Conservation (phyloP, 805 yeast species). For the Candida nitratophila region DNA sequence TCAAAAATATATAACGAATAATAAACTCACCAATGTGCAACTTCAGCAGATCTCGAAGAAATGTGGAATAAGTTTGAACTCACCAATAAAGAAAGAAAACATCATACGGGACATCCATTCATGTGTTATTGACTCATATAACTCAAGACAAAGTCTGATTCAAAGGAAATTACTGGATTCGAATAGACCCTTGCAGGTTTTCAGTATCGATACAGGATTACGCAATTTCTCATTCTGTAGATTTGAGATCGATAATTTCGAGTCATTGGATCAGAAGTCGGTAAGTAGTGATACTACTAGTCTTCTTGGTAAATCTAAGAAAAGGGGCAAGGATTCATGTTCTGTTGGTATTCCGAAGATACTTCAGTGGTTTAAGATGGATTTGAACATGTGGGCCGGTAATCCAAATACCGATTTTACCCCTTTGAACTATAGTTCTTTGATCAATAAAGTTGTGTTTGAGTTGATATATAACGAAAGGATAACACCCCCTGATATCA, state of each 20-base stretch:
- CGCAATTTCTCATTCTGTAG: constrained; percentile 26
- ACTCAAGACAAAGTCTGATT: neutral
- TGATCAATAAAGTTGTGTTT: constrained; percentile 14
- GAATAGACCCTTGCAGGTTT: constrained; percentile 1
- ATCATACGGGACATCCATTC: constrained; percentile 1
- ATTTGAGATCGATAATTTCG: constrained; percentile 2
- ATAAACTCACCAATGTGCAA: constrained; percentile 5
- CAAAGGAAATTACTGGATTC: neutral
- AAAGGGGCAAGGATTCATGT: neutral
- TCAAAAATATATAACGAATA: neutral
- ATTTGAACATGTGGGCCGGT: constrained; percentile 18
- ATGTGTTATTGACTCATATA: neutral
- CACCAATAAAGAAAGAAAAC: constrained; percentile 7
- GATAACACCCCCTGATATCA: constrained; percentile 27
- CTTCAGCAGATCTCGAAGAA: constrained; percentile 8
- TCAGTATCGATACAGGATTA: constrained; percentile 28
- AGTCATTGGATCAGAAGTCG: too few relatives aligned
- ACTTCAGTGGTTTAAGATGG: constrained; percentile 26
- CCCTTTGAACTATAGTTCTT: constrained; percentile 20
- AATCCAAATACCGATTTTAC: constrained; percentile 13
- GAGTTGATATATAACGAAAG: constrained; percentile 9
- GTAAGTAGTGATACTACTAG: too few relatives aligned
- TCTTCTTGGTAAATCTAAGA: neutral
- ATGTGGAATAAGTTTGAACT: constrained; percentile 11
- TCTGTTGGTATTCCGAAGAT: constrained; percentile 10